Percentiles rank a stretch among this genome's conserved stretches.
These are phyloP conservation scores for Sporothrix brasiliensis DNA, from an alignment of 2,329 filamentous ascomycete species.

Conservation along the genomic window DNA sequence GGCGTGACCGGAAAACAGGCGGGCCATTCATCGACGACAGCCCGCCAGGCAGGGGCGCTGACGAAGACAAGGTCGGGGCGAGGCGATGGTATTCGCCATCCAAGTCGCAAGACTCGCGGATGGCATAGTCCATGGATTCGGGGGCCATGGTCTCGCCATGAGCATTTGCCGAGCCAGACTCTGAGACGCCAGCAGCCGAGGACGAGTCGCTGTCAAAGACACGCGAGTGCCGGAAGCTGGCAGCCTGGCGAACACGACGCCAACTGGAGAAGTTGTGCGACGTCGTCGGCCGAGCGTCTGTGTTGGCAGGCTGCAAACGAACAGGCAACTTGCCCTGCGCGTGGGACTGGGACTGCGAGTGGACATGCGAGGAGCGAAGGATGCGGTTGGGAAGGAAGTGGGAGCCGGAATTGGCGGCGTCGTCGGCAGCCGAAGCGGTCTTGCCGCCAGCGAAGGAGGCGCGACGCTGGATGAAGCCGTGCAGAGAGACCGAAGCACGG, in stretches of 20 bases:
- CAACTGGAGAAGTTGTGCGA: conserved; percentile 53
- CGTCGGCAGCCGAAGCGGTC: conserved; percentile 26
- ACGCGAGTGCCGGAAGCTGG: conserved; percentile 53
- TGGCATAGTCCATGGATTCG: neutral
- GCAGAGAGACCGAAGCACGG: conserved; percentile 57
- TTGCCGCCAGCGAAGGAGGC: conserved; percentile 46
- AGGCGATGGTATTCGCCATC: neutral
- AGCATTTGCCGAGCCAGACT: neutral
- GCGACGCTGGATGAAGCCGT: conserved; percentile 56
- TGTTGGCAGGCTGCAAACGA: conserved; percentile 31
- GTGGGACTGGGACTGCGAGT: conserved; percentile 38
- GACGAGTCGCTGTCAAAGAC: conserved; percentile 48
- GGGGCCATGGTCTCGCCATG: neutral
- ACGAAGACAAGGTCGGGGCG: conserved; percentile 23
- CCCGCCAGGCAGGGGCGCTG: conserved; percentile 31
- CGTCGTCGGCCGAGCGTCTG: conserved; percentile 47
- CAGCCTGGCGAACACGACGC: conserved; percentile 56
- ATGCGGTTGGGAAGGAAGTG: conserved; percentile 31
- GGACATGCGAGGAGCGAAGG: conserved; percentile 40
- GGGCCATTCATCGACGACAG: conserved; percentile 40
- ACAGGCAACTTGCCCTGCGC: conserved; percentile 8
- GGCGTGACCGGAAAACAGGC: conserved; percentile 56
- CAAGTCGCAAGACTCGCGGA: neutral
- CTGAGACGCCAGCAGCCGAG: conserved; percentile 25
- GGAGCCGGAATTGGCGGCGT: conserved; percentile 35